A percentile compares a stretch with the other conserved stretches of the same genome.
phyloP scores from a whole-genome alignment of 192 early-diverging fungal genomes.

The Entophlyctis helioformis region DNA sequence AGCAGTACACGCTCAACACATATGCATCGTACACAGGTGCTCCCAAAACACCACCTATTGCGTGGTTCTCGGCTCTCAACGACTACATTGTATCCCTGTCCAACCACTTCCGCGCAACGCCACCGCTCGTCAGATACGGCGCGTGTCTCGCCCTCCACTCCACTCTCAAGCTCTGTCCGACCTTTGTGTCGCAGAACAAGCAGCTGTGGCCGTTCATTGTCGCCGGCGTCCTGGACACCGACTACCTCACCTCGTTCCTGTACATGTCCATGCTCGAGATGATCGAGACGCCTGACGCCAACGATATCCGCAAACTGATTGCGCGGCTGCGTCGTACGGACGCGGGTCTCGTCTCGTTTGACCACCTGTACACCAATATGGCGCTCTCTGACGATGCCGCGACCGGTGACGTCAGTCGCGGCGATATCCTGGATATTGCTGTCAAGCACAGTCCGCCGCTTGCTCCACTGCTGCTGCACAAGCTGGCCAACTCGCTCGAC shows the following conservation, averaged over 20 bases:
- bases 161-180: constrained; percentile 22
- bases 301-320: constrained; percentile 11
- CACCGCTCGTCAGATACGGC: constrained; percentile 38
- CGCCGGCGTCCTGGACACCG: constrained; percentile 38
- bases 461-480: constrained; percentile 24
- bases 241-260: constrained; percentile 32
- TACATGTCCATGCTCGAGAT: constrained; percentile 35
- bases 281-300: not conserved
- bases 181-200: constrained; percentile 13
- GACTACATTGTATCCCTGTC: constrained; percentile 30
- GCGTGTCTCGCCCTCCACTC: constrained; percentile 33
- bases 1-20: constrained; percentile 16
- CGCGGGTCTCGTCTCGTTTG: constrained; percentile 1
- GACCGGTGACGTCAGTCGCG: not conserved
- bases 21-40: too few species aligned
- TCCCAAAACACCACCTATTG: constrained; percentile 6
- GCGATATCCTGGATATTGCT: constrained; percentile 22
- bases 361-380: not conserved
- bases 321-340: constrained; percentile 5
- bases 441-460: constrained; percentile 21
- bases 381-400: too few species aligned
- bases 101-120: constrained; percentile 40
- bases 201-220: constrained; percentile 26
- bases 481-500: constrained; percentile 39
- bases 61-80: constrained; percentile 14